Conservation (phyloP, 352 stramenopile species). For the Thraustochytrium sp. region DNA sequence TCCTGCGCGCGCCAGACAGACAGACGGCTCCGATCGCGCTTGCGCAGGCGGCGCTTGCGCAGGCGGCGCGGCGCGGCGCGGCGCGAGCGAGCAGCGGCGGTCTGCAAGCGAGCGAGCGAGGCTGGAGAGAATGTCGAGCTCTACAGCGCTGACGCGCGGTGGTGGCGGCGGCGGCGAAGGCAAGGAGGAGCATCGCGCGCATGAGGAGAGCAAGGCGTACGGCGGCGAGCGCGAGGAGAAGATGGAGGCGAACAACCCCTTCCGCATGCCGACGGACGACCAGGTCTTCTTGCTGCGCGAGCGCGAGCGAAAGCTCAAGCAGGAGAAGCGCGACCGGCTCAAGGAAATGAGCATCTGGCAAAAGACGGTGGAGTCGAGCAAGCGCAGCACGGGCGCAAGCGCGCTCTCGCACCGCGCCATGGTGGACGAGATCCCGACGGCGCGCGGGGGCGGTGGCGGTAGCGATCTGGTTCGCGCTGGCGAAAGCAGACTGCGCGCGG, state of each 20-base stretch:
- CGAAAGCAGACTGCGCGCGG: background rate
- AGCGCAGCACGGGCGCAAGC: slow-evolving; percentile 45
- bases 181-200: background rate
- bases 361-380: slow-evolving; percentile 70
- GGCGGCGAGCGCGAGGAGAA: no score
- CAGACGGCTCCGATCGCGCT: no score
- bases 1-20: no score
- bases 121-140: background rate
- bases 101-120: no score
- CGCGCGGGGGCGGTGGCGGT: background rate
- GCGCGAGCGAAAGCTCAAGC: slow-evolving; percentile 73
- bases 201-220: background rate
- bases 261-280: slow-evolving; percentile 83
- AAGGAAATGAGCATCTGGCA: slow-evolving; percentile 76
- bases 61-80: no score
- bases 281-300: slow-evolving; percentile 87
- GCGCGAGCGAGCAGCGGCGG: no score
- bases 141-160: background rate
- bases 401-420: slow-evolving; percentile 19
- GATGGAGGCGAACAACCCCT: slow-evolving; percentile 62
- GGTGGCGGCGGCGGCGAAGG: background rate
- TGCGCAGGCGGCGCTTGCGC: no score
- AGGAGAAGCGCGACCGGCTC: slow-evolving; percentile 63
- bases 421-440: slow-evolving; percentile 31
- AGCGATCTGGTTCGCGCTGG: background rate